Percentiles rank a stretch among this genome's conserved stretches.
phyloP scores from a whole-genome alignment of 306 rosid genomes.

The Abrus precatorius region DNA sequence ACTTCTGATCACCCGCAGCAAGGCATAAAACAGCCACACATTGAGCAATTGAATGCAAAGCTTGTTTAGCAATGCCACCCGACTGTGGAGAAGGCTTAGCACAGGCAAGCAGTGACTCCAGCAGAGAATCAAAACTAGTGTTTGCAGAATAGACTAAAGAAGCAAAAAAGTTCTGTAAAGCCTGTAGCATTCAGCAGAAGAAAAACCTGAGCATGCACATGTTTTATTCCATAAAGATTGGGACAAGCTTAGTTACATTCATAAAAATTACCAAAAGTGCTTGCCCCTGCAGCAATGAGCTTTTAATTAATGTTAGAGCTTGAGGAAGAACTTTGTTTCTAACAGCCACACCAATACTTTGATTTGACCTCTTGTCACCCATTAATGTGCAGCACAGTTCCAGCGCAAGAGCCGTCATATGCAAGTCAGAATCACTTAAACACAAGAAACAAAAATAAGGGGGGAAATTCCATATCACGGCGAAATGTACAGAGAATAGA shows the following conservation, averaged over 20 bases:
- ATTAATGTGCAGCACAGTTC: conserved; percentile 96
- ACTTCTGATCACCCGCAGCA: conserved; percentile 93
- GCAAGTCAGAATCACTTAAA: conserved; percentile 98
- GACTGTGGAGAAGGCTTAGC: conserved; percentile 95
- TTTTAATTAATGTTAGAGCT: conserved; percentile 87
- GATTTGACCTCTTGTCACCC: conserved; percentile 95
- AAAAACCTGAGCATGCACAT: conserved; percentile 46
- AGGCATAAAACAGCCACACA: conserved; percentile 98
- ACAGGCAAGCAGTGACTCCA: conserved; percentile 89
- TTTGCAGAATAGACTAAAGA: conserved; percentile 93
- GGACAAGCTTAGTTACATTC: conserved; percentile 32
- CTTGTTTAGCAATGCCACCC: conserved; percentile 99
- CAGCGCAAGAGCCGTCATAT: conserved; percentile 98
- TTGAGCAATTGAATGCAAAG: conserved; percentile 93
- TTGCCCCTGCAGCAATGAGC: conserved; percentile 97
- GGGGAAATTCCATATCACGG: neutral
- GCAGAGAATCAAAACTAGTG: conserved; percentile 91
- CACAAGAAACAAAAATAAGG: conserved; percentile 35
- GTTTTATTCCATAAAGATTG: conserved; percentile 31
- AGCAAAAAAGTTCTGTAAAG: conserved; percentile 89
- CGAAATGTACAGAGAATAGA: conserved; percentile 22
- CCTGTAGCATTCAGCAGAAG: conserved; percentile 60
- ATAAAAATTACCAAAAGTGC: conserved; percentile 80
- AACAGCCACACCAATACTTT: conserved; percentile 89
- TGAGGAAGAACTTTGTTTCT: conserved; percentile 99